phyloP scores from a whole-genome alignment of 169 alveolate genomes.

The Babesia gibsoni region DNA sequence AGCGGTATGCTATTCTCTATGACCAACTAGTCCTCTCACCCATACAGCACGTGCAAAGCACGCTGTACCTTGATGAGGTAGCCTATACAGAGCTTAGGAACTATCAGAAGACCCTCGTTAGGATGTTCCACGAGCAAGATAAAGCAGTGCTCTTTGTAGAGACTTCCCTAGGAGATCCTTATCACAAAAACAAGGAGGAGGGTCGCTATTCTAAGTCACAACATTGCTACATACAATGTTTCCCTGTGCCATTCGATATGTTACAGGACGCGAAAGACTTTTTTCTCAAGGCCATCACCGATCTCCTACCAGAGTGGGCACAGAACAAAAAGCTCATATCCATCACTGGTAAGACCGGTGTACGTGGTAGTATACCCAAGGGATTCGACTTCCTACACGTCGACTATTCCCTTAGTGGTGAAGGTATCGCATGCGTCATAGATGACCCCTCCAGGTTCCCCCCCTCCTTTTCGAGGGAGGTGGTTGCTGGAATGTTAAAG shows the following conservation, averaged over 20 bases:
- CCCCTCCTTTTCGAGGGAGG: conserved; percentile 24
- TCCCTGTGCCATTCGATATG: conserved; percentile 25
- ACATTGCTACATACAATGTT: conserved; percentile 55
- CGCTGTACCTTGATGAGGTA: conserved; percentile 50
- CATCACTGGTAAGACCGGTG: conserved; percentile 58
- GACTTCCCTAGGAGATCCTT: conserved; percentile 19
- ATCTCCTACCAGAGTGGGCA: conserved; percentile 48
- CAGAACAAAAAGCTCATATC: conserved; percentile 21
- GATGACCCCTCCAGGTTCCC: conserved; percentile 35
- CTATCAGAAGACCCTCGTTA: conserved; percentile 62
- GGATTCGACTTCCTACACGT: conserved; percentile 64
- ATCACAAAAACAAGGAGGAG: conserved; percentile 18
- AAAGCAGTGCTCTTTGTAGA: conserved; percentile 51
- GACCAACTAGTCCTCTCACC: conserved; percentile 56
- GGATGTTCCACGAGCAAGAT: conserved; percentile 46
- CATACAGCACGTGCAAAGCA: conserved; percentile 40
- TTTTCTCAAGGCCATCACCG: conserved; percentile 45
- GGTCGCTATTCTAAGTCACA: not conserved
- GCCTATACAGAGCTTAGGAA: conserved; percentile 59
- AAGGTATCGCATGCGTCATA: conserved; percentile 53
- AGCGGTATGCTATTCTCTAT: conserved; percentile 28
- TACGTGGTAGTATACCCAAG: conserved; percentile 48
- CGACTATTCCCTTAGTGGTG: conserved; percentile 58
- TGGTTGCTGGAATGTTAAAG: conserved; percentile 44
- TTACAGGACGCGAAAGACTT: conserved; percentile 37